Evolutionary conservation across 495 filamentous ascomycete species (phyloP), one percentile per base, ranked within the genome.

Genomic region (Aspergillus sclerotioniger): DNA sequence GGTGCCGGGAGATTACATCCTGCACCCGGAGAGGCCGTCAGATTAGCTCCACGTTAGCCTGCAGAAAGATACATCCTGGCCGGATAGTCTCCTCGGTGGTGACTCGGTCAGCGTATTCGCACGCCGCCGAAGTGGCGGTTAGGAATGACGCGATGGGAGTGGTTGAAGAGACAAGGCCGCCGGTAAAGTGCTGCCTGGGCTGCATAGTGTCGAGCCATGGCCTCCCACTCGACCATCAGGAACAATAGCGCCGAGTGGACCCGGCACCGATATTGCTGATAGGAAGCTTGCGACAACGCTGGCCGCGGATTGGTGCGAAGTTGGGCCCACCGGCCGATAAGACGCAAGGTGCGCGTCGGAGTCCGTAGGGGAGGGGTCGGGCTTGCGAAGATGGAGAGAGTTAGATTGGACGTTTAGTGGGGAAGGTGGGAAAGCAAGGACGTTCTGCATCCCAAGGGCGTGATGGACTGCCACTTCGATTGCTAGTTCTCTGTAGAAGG

Each of bases 281-380:
- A 32, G 47, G 28, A 12, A 31, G 47, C 25, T 50, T 50, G 25
- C 25, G 47, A 31, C 47, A 50, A 28, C 47, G 1, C 13, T 32
- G 25, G 28, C 10, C 16, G 47, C 25, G 47, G 47, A 50, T 50
- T 50, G 47, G 47, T 29, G 47, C 9, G 16, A 15, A 13, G 12
- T 2, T 6, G 5, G 47, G 47, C 28, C 47, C 47, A 50, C 47
- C 47, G 3, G 19, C 25, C 15, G 47, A 50, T 50, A 50, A 50
- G 47, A 50, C 29, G 47, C 47, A 50, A 50, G 47, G 47, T 25
- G 47, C 47, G 47, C 47, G 47, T 50, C 47, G 47, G 47, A 50
- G 25, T 50, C 47, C 47, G 47, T 25, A 50, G 47, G 47, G 31
- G 47, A 28, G n/a, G 21, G 8, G 46, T 15, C 19, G 20, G 46